Evolutionary conservation across 169 alveolate genomes (phyloP).

Genomic region (Prorocentrum cordatum): DNA sequence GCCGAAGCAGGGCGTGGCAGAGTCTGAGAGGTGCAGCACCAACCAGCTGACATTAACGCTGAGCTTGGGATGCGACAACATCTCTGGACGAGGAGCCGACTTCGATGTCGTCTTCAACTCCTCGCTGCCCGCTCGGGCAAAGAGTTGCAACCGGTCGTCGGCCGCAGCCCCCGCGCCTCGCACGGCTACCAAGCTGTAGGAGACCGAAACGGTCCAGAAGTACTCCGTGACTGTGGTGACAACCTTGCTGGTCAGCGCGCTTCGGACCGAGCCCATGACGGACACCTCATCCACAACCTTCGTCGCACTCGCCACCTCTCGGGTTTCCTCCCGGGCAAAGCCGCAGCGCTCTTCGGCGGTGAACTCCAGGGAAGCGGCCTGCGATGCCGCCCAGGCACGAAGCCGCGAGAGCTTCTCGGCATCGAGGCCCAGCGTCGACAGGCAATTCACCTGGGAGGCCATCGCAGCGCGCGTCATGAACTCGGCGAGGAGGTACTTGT

Average conservation of each 20-base stretch:
- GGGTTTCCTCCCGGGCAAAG: slow-evolving; percentile 22
- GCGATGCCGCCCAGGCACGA: not conserved
- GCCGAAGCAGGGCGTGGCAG: not conserved
- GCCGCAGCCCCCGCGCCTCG: slow-evolving; percentile 7
- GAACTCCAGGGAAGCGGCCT: not conserved
- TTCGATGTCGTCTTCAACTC: not conserved
- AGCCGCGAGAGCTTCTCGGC: not conserved
- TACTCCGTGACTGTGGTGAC: not conserved
- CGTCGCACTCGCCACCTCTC: not conserved
- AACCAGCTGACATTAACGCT: slow-evolving; percentile 29
- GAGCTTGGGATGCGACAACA: not conserved
- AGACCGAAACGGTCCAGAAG: slow-evolving; percentile 5
- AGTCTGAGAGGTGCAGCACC: not conserved
- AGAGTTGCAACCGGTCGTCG: not conserved
- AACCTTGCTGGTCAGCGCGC: not conserved
- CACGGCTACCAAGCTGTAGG: slow-evolving; percentile 24
- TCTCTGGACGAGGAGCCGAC: not conserved
- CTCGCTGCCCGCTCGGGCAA: not conserved
- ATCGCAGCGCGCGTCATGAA: not conserved
- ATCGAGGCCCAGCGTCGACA: not conserved
- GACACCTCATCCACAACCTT: not conserved
- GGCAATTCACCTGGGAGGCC: slow-evolving; percentile 34
- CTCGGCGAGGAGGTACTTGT: slow-evolving; percentile 26
- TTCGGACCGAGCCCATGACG: not conserved
- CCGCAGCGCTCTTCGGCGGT: slow-evolving; percentile 5